phyloP scores from a whole-genome alignment of 441 rosid genomes.

The Theobroma grandiflorum region DNA sequence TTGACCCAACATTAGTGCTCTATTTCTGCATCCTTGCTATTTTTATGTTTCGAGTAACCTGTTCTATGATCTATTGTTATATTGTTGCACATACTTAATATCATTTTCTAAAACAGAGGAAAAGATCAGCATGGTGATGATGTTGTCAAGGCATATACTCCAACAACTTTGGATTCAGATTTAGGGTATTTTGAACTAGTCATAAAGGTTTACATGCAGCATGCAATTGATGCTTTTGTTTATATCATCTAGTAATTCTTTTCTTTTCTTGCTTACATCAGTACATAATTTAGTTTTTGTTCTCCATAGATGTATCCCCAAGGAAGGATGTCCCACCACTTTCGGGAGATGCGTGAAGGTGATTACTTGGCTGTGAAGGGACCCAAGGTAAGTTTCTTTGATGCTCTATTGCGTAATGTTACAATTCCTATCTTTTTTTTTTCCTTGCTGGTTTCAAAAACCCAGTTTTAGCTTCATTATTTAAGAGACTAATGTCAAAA shows the following conservation, averaged over 20 bases:
- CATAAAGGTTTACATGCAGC: constrained; percentile 63
- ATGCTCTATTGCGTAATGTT: neutral
- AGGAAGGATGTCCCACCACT: constrained; percentile 66
- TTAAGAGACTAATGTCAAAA: neutral
- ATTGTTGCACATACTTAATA: neutral
- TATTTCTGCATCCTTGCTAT: neutral
- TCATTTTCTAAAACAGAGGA: constrained; percentile 55
- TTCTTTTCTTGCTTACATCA: constrained; percentile 4
- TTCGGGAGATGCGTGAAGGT: constrained; percentile 57
- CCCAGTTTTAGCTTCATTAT: neutral
- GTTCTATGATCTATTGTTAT: neutral
- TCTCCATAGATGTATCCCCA: constrained; percentile 46
- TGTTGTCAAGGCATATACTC: constrained; percentile 89
- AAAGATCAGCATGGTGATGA: constrained; percentile 86
- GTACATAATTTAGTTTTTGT: constrained; percentile 14
- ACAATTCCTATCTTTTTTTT: neutral
- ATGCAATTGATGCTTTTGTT: constrained; percentile 4
- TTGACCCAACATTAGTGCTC: constrained; percentile 3
- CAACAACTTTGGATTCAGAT: constrained; percentile 92
- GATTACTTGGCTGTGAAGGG: constrained; percentile 58
- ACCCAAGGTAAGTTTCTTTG: constrained; percentile 50
- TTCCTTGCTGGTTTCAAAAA: neutral
- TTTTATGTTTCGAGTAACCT: neutral
- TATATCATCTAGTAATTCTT: neutral
- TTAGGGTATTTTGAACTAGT: constrained; percentile 85